Conservation (phyloP, 202 grass and related monocot genomes). For the Setaria viridis region DNA sequence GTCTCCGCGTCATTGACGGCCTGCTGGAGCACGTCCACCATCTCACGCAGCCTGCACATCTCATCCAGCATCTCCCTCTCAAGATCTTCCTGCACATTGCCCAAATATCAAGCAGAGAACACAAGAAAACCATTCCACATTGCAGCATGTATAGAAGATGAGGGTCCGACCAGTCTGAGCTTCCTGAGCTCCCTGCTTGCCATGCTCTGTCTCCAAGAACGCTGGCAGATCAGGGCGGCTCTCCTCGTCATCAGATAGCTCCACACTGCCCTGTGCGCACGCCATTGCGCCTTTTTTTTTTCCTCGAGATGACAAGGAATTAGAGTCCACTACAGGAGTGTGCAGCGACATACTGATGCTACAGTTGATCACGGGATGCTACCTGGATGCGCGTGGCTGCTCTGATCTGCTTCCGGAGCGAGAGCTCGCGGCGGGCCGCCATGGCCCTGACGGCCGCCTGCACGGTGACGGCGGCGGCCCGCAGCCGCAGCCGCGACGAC, state of each 20-base stretch:
- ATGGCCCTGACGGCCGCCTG: conserved; percentile 52
- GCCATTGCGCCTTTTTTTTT: conserved; percentile 62
- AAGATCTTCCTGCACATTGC: conserved; percentile 56
- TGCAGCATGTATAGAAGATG: not conserved
- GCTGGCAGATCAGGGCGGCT: conserved; percentile 60
- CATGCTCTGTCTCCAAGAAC: conserved; percentile 58
- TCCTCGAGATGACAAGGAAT: not conserved
- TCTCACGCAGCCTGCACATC: conserved; percentile 60
- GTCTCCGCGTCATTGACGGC: conserved; percentile 65
- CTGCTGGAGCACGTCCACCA: conserved; percentile 74
- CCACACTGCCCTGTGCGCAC: conserved; percentile 26
- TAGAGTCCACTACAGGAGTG: conserved; percentile 7
- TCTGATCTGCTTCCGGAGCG: conserved; percentile 33
- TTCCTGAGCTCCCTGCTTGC: conserved; percentile 58
- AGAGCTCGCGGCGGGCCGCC: conserved; percentile 57
- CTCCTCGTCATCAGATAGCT: conserved; percentile 54
- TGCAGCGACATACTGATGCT: not conserved
- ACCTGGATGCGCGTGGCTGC: conserved; percentile 74
- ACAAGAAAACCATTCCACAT: not conserved
- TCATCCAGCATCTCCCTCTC: conserved; percentile 59
- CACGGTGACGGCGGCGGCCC: conserved; percentile 50
- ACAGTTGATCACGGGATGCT: not conserved
- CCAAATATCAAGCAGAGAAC: not conserved
- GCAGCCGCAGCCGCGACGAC: conserved; percentile 31
- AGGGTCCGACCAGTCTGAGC: conserved; percentile 57